Conservation (phyloP, 2,329 filamentous ascomycete genomes). For the Thielaviopsis cerberus region DNA sequence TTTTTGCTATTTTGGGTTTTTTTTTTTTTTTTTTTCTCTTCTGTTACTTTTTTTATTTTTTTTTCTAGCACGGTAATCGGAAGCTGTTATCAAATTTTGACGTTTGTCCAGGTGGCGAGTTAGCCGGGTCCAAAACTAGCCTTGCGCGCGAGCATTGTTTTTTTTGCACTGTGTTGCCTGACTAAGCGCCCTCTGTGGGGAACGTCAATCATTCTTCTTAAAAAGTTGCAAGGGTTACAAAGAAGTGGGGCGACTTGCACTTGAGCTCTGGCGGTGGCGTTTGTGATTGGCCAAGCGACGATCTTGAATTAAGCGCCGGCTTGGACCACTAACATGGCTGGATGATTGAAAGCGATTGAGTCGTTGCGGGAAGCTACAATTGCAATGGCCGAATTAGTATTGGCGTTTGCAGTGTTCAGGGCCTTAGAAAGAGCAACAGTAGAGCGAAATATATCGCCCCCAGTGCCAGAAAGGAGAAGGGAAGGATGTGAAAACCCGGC, state of each 20-base stretch:
- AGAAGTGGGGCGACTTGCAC: background rate
- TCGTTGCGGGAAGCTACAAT: background rate
- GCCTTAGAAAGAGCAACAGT: background rate
- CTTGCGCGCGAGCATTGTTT: background rate
- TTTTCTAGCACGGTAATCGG: too few species aligned
- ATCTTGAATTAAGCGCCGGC: slow-evolving; percentile 11
- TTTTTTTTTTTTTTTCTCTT: background rate
- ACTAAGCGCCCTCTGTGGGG: background rate
- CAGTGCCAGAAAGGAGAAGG: background rate
- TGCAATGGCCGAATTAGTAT: background rate
- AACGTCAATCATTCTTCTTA: background rate
- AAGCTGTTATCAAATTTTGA: too few species aligned
- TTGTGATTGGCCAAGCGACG: slow-evolving; percentile 8
- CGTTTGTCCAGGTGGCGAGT: too few species aligned
- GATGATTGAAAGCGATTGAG: background rate
- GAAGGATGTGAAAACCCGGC: background rate
- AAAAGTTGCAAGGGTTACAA: background rate
- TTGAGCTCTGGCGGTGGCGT: background rate
- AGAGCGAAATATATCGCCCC: background rate
- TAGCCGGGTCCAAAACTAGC: background rate
- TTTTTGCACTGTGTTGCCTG: background rate
- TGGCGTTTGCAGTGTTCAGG: background rate
- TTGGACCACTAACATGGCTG: slow-evolving; percentile 11
- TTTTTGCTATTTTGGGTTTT: too few species aligned
- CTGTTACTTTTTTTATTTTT: background rate